These are phyloP conservation scores for Melampsora americana DNA, from an alignment of 1,284 basidiomycete genomes.

Conservation along the genomic window DNA sequence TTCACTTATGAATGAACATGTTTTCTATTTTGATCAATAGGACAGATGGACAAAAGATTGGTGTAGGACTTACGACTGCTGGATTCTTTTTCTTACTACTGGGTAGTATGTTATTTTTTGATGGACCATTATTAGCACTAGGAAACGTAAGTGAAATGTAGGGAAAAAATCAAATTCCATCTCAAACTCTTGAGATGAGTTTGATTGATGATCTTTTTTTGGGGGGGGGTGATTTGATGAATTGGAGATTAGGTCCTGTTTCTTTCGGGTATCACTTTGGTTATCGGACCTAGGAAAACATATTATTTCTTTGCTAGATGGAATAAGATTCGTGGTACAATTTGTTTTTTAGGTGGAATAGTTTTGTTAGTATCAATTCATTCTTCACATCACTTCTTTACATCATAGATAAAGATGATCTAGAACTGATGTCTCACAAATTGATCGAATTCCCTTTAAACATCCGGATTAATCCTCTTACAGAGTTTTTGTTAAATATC, in stretches of 20 bases:
- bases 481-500: slow-evolving; percentile 82
- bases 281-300: slow-evolving; percentile 87
- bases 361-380: slow-evolving; percentile 45
- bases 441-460: too few relatives aligned
- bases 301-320: slow-evolving; percentile 97
- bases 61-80: slow-evolving; percentile 92
- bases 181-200: slow-evolving; percentile 10
- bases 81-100: slow-evolving; percentile 93
- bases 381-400: slow-evolving; percentile 7
- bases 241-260: slow-evolving; percentile 64
- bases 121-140: slow-evolving; percentile 90
- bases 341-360: slow-evolving; percentile 54
- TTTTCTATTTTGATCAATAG: background rate
- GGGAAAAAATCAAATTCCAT: slow-evolving; percentile 15
- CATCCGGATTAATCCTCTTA: too few relatives aligned
- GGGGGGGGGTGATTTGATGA: background rate
- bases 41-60: slow-evolving; percentile 48
- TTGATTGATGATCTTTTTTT: background rate
- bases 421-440: too few relatives aligned
- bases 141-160: slow-evolving; percentile 65
- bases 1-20: too few relatives aligned
- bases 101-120: slow-evolving; percentile 93
- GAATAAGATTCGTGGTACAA: slow-evolving; percentile 87
- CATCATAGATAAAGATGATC: background rate
- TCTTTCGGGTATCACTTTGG: slow-evolving; percentile 81